Evolutionary conservation across 257 asterid species (phyloP).

Genomic region (Galeopsis tetrahit): DNA sequence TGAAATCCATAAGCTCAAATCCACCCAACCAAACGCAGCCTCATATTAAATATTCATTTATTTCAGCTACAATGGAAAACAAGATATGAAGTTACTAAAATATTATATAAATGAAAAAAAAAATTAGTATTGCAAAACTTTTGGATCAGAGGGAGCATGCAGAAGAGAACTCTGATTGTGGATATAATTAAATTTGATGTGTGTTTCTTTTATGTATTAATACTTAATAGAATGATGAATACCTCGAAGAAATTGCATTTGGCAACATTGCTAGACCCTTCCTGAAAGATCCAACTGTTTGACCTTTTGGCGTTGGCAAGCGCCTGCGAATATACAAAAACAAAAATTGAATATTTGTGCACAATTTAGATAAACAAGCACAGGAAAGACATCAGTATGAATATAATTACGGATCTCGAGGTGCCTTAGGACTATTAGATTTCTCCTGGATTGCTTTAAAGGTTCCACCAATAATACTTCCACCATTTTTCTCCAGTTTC

Average conservation of each 20-base stretch:
- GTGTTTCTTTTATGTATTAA: not conserved
- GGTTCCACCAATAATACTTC: slow-evolving; percentile 94
- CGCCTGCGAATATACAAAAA: slow-evolving; percentile 62
- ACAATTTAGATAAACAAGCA: slow-evolving; percentile 31
- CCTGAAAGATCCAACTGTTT: slow-evolving; percentile 93
- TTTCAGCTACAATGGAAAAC: not conserved
- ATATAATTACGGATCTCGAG: slow-evolving; percentile 84
- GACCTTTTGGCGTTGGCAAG: slow-evolving; percentile 93
- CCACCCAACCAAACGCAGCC: no score
- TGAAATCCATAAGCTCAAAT: no score
- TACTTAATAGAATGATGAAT: slow-evolving; percentile 20
- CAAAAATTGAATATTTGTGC: slow-evolving; percentile 30
- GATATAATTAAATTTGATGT: slow-evolving; percentile 11
- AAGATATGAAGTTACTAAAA: slow-evolving; percentile 10
- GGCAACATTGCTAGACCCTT: slow-evolving; percentile 85
- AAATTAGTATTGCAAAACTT: slow-evolving; percentile 2
- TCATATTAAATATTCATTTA: slow-evolving; percentile 12
- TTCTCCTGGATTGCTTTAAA: slow-evolving; percentile 75
- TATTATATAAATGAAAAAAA: not conserved
- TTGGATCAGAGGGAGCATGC: slow-evolving; percentile 14
- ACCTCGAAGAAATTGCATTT: slow-evolving; percentile 82
- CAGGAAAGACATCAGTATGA: slow-evolving; percentile 32
- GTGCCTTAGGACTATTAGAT: slow-evolving; percentile 53
- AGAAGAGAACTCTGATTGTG: not conserved
- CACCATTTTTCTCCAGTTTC: slow-evolving; percentile 94